A percentile compares a stretch with the other conserved stretches of the same genome.
These are phyloP conservation scores for Ustilago bromivora DNA, from an alignment of 1,284 basidiomycete genomes.

Conservation along the genomic window DNA sequence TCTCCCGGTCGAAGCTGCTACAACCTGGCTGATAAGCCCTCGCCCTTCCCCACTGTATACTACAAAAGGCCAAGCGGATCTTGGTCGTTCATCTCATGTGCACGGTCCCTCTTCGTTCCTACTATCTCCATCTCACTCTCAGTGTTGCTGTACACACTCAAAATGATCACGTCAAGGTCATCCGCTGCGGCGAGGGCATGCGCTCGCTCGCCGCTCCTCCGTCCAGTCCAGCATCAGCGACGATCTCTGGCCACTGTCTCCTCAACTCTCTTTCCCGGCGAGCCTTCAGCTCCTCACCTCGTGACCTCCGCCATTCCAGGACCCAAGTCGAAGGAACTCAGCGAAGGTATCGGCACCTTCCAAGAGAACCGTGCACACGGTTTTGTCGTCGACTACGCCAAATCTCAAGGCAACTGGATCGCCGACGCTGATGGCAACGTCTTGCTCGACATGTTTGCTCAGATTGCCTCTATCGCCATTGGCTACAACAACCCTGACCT, in stretches of 20 bases:
- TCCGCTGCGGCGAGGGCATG: conserved; percentile 16
- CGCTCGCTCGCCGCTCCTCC: conserved; percentile 13
- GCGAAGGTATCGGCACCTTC: conserved; percentile 68
- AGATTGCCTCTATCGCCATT: conserved; percentile 70
- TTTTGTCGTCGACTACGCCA: conserved; percentile 71
- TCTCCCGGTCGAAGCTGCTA: not conserved
- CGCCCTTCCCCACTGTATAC: not conserved
- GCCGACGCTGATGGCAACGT: conserved; percentile 74
- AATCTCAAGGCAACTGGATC: conserved; percentile 70
- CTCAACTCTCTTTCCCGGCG: conserved; percentile 56
- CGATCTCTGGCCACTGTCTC: conserved; percentile 42
- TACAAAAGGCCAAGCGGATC: not conserved
- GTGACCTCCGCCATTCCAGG: conserved; percentile 64
- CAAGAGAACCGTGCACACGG: conserved; percentile 71
- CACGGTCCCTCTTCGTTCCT: not conserved
- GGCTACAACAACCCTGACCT: conserved; percentile 73
- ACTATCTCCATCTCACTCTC: not conserved
- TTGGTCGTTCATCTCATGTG: not conserved
- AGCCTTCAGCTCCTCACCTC: conserved; percentile 62
- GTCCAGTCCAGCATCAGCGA: conserved; percentile 15
- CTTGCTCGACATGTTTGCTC: conserved; percentile 74
- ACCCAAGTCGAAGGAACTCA: conserved; percentile 61
- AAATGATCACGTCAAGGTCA: conserved; percentile 33
- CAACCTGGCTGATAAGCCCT: not conserved
- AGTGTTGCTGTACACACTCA: not conserved